Evolutionary conservation across 306 rosid species (phyloP), one percentile per base, ranked within the genome.

Genomic region (Vigna radiata): DNA sequence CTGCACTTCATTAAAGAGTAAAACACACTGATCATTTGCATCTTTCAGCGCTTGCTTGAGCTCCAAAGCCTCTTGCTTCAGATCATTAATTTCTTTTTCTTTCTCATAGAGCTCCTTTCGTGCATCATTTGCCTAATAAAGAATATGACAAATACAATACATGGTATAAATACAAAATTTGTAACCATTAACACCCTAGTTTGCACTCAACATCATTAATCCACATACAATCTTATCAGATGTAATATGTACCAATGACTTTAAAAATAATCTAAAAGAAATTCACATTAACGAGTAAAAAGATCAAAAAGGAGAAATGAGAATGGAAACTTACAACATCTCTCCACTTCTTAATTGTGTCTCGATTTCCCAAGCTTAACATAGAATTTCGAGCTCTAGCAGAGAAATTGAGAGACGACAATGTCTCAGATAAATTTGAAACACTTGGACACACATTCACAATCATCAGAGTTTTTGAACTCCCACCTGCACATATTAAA

Each of bases 331-430:
- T 88, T 83, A 94, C 97, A 68, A 89, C 79, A 83, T 91, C 98
- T 92, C 91, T 90, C 98, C 97, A 94, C 82, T 94, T 94, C 79
- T 94, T 94, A 54, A 91, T 89, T 47, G 97, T 90, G 82, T 94
- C 98, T 73, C 96, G 91, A 82, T 89, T 94, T 81, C 98, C 98
- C 77, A 94, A 95, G 87, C 95, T 92, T 69, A 94, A 84, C 37
- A 85, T 89, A 73, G 98, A 87, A 89, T 87, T 91, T 82, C 93
- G 89, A 82, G 98, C 93, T 88, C 95, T 92, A 18, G 96, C 83
- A 62, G 96, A 85, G 81, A 90, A 94, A 85, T 83, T 94, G 73
- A 94, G 94, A 71, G 96, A 83, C 41, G 77, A 85, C 73, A 91
- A 73, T 48, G 96, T 94, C 87, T 94, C 93, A 15, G 92, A 85